Conservation (phyloP, 1,284 basidiomycete genomes). For the Ceratobasidium sp. region DNA sequence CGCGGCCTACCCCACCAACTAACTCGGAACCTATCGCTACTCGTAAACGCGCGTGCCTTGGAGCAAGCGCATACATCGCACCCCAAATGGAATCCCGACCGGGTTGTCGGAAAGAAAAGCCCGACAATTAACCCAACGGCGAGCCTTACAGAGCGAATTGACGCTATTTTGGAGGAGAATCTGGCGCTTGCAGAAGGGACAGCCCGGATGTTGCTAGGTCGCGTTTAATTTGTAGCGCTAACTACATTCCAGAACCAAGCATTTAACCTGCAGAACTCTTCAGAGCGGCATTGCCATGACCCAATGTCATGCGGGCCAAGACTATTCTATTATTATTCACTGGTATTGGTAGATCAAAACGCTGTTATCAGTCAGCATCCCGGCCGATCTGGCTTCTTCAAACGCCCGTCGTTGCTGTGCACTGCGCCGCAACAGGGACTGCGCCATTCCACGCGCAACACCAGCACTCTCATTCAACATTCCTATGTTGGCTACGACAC, state of each 20-base stretch:
- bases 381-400: conserved; percentile 3
- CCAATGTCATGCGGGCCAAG: background rate
- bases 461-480: background rate
- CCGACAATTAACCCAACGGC: background rate
- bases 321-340: conserved; percentile 23
- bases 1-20: conserved; percentile 32
- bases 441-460: background rate
- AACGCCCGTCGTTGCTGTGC: conserved; percentile 19
- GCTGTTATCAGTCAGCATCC: conserved; percentile 13
- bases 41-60: conserved; percentile 19
- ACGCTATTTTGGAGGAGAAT: conserved; percentile 25
- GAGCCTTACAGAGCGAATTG: background rate
- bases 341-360: background rate
- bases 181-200: conserved; percentile 32
- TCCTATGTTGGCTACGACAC: background rate
- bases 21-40: conserved; percentile 25
- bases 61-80: conserved; percentile 15
- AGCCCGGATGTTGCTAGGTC: conserved; percentile 14
- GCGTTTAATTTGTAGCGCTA: background rate
- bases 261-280: background rate
- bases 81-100: conserved; percentile 33
- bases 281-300: background rate
- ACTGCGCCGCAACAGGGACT: conserved; percentile 17
- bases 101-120: background rate
- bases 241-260: no score